Conservation (phyloP, 768 basidiomycete genomes). For the Hydnomerulius pinastri region DNA sequence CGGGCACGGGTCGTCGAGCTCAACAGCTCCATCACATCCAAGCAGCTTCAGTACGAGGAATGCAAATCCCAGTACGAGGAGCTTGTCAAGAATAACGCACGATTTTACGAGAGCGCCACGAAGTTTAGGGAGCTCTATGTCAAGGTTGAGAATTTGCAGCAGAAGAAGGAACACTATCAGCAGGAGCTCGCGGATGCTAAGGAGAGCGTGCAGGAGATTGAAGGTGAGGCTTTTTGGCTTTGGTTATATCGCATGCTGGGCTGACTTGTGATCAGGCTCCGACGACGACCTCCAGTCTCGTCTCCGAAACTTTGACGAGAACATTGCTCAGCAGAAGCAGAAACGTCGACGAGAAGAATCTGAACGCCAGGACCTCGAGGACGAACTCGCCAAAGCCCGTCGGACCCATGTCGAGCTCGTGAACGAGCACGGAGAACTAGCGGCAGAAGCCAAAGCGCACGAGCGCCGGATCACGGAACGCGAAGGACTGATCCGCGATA, state of each 20-base stretch:
- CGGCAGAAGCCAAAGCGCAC: conserved; percentile 82
- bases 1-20: conserved; percentile 63
- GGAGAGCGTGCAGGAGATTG: conserved; percentile 65
- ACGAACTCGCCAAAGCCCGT: conserved; percentile 52
- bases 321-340: conserved; percentile 52
- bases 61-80: conserved; percentile 65
- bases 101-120: conserved; percentile 79
- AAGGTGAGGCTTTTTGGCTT: conserved; percentile 42
- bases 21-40: conserved; percentile 60
- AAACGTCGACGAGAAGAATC: conserved; percentile 48
- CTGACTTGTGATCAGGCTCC: conserved; percentile 48
- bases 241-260: too few relatives aligned
- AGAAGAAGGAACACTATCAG: conserved; percentile 61
- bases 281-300: conserved; percentile 70
- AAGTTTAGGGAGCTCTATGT: conserved; percentile 86
- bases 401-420: conserved; percentile 57
- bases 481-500: conserved; percentile 71
- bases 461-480: conserved; percentile 67
- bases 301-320: conserved; percentile 58
- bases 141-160: conserved; percentile 62
- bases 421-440: conserved; percentile 64
- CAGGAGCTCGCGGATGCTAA: conserved; percentile 62
- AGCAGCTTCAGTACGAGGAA: conserved; percentile 74
- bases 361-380: conserved; percentile 63
- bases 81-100: conserved; percentile 67